These are phyloP conservation scores for Diplosphaera chodatii DNA, from an alignment of 139 green algal species.

Conservation along the genomic window DNA sequence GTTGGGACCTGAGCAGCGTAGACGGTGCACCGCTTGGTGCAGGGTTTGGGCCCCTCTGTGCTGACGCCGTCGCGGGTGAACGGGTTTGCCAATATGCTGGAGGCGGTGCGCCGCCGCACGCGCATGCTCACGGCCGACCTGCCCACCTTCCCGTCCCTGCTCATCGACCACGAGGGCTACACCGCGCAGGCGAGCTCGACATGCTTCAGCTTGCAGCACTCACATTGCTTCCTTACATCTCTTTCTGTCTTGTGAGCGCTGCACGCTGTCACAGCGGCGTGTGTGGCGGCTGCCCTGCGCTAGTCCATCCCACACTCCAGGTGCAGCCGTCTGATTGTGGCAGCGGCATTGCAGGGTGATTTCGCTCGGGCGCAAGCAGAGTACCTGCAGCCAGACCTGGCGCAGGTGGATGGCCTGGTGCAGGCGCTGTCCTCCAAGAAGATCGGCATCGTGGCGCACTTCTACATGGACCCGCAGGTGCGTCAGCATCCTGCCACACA, in stretches of 20 bases:
- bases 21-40: not conserved
- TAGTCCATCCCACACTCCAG: too few species aligned
- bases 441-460: conserved; percentile 98
- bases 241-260: too few species aligned
- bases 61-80: conserved; percentile 63
- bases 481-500: too few species aligned
- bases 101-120: conserved; percentile 57
- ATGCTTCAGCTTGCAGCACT: too few species aligned
- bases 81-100: conserved; percentile 81
- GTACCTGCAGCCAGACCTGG: conserved; percentile 43
- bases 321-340: too few species aligned
- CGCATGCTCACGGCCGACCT: conserved; percentile 39
- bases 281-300: too few species aligned
- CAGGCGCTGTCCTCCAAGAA: conserved; percentile 68
- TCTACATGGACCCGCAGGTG: conserved; percentile 97
- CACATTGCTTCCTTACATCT: too few species aligned
- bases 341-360: conserved; percentile 43
- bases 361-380: conserved; percentile 86
- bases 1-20: too few species aligned
- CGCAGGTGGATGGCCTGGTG: conserved; percentile 33
- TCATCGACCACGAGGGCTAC: conserved; percentile 47
- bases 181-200: conserved; percentile 29
- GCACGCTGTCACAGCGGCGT: too few species aligned
- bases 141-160: conserved; percentile 82
- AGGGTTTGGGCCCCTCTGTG: conserved; percentile 42